Percentiles rank a stretch among this genome's conserved stretches.
Evolutionary conservation across 169 alveolate species (phyloP).

Genomic region (Babesia ovis): DNA sequence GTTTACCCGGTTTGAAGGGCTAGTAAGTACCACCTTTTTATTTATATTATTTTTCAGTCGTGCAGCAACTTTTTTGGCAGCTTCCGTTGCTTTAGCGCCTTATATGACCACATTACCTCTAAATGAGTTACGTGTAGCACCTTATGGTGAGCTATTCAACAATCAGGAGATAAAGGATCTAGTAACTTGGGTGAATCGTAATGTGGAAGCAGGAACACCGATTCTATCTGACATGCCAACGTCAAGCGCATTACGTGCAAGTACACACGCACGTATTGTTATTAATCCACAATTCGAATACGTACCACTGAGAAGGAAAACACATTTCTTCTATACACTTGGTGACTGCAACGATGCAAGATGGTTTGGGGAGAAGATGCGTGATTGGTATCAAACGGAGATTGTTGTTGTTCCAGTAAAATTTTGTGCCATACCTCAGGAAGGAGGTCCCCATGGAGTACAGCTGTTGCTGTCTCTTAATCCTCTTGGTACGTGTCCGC

Average conservation of each 20-base stretch:
- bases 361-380: constrained; percentile 53
- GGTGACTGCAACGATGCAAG: constrained; percentile 48
- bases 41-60: background rate
- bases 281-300: constrained; percentile 61
- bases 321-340: constrained; percentile 40
- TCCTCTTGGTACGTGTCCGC: constrained; percentile 32
- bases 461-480: constrained; percentile 15
- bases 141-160: constrained; percentile 52
- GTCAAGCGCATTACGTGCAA: constrained; percentile 34
- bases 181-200: constrained; percentile 39
- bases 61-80: background rate
- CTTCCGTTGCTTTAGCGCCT: constrained; percentile 21
- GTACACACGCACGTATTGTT: constrained; percentile 15
- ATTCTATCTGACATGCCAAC: constrained; percentile 59
- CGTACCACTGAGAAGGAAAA: constrained; percentile 37
- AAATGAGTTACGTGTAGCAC: constrained; percentile 14
- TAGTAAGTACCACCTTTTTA: background rate
- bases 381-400: constrained; percentile 26
- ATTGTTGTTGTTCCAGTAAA: constrained; percentile 36
- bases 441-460: constrained; percentile 8
- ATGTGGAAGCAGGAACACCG: constrained; percentile 34
- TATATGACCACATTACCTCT: constrained; percentile 13
- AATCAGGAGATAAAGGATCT: constrained; percentile 21
- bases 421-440: constrained; percentile 29
- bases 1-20: background rate